These are phyloP conservation scores for Fusarium newnesense DNA, from an alignment of 2,329 filamentous ascomycete species.

Conservation along the genomic window DNA sequence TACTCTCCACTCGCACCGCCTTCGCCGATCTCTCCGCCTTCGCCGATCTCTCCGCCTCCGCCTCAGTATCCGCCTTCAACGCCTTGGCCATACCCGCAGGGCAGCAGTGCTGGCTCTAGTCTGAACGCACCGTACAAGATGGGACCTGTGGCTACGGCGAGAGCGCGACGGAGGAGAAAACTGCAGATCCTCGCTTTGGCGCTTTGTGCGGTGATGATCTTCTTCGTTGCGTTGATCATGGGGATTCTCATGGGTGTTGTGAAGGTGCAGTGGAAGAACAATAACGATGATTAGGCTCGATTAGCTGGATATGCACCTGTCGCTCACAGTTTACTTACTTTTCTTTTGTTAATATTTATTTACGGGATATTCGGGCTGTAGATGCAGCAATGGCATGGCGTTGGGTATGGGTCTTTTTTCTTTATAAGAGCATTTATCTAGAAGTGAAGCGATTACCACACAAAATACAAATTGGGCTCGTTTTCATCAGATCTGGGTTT, in stretches of 20 bases:
- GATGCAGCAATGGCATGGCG: slow-evolving; percentile 17
- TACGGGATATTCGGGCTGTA: not conserved
- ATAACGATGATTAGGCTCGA: slow-evolving; percentile 12
- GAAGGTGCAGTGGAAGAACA: slow-evolving; percentile 34
- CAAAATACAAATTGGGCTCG: not conserved
- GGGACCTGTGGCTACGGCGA: slow-evolving; percentile 38
- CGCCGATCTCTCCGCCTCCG: slow-evolving; percentile 18
- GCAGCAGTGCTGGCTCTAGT: slow-evolving; percentile 30
- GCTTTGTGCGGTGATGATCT: slow-evolving; percentile 36
- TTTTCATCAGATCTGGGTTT: too few species aligned
- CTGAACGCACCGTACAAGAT: slow-evolving; percentile 33
- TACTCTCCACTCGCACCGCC: slow-evolving; percentile 37
- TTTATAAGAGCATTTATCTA: not conserved
- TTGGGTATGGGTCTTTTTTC: not conserved
- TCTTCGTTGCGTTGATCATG: slow-evolving; percentile 41
- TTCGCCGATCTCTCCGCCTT: slow-evolving; percentile 12
- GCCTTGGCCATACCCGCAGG: slow-evolving; percentile 34
- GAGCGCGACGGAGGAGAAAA: slow-evolving; percentile 35
- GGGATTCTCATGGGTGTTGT: slow-evolving; percentile 43
- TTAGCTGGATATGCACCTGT: not conserved
- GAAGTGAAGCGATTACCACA: not conserved
- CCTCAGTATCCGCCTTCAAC: slow-evolving; percentile 34
- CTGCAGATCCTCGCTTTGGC: slow-evolving; percentile 38
- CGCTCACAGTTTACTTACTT: not conserved
- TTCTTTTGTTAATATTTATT: slow-evolving; percentile 2